A percentile compares a stretch with the other conserved stretches of the same genome.
phyloP scores from a whole-genome alignment of 2,329 filamentous ascomycete species.

The Lasiodiplodia sp. region DNA sequence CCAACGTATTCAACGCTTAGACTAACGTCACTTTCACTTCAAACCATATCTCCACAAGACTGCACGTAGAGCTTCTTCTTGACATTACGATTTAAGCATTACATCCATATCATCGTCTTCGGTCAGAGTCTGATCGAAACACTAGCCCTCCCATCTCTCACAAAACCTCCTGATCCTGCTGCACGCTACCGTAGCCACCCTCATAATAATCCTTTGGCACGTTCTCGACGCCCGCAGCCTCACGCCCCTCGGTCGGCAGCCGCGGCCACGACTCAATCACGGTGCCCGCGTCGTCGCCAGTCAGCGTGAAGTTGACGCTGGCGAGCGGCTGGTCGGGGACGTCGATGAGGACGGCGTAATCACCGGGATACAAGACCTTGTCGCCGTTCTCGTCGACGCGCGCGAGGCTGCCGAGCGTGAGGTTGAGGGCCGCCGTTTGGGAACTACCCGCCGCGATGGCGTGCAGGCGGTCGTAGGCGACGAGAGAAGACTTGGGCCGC shows the following conservation, averaged over 20 bases:
- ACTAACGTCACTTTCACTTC: background rate
- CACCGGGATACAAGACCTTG: conserved; percentile 61
- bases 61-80: no score
- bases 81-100: no score
- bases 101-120: no score
- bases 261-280: conserved; percentile 52
- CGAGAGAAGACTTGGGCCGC: conserved; percentile 61
- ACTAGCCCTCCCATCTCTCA: background rate
- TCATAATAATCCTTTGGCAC: conserved; percentile 41
- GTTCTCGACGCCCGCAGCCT: conserved; percentile 13
- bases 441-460: conserved; percentile 46
- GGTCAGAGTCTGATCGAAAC: no score
- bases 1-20: background rate
- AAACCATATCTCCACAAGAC: no score
- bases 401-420: conserved; percentile 59
- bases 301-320: conserved; percentile 55
- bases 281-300: conserved; percentile 47
- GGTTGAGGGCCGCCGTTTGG: conserved; percentile 45
- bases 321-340: conserved; percentile 40
- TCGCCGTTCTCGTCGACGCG: conserved; percentile 60
- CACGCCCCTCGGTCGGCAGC: conserved; percentile 31
- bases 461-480: conserved; percentile 57
- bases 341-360: conserved; percentile 48
- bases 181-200: conserved; percentile 36
- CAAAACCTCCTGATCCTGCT: conserved; percentile 3